Conservation (phyloP, 2,329 filamentous ascomycete species). For the Talaromyces rugulosus region DNA sequence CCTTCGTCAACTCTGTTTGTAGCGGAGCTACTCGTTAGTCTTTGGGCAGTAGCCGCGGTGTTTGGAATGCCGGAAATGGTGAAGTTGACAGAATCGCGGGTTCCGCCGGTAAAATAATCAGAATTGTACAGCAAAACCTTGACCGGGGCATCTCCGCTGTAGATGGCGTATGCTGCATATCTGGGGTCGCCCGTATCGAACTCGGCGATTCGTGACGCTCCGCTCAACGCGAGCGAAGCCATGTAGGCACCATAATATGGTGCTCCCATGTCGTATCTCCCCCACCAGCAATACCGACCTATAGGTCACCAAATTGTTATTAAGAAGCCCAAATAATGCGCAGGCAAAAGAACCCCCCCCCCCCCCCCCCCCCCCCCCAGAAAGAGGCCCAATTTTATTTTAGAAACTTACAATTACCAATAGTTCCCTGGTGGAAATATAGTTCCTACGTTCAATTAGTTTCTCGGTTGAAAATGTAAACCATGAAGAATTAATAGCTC, state of each 20-base stretch:
- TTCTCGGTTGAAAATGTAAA: background rate
- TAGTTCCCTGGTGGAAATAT: constrained; percentile 51
- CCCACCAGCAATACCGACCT: constrained; percentile 48
- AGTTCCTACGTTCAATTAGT: constrained; percentile 12
- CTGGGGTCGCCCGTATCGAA: constrained; percentile 42
- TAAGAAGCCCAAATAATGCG: background rate
- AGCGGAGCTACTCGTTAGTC: constrained; percentile 44
- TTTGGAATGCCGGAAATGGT: constrained; percentile 40
- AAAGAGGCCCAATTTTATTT: background rate
- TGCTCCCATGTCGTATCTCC: constrained; percentile 46
- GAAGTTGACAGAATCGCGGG: constrained; percentile 32
- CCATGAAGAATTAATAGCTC: background rate
- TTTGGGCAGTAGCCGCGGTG: constrained; percentile 37
- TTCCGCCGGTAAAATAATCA: constrained; percentile 29
- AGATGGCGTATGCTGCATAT: constrained; percentile 48
- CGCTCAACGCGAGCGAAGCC: constrained; percentile 44
- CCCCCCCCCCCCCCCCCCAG: no score
- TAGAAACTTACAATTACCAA: constrained; percentile 44
- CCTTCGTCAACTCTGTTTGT: constrained; percentile 44
- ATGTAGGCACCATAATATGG: constrained; percentile 52
- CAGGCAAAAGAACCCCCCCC: background rate
- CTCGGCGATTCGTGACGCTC: constrained; percentile 41
- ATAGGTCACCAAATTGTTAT: background rate
- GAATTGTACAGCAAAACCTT: constrained; percentile 36
- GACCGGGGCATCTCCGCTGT: constrained; percentile 33